phyloP scores from a whole-genome alignment of 768 basidiomycete species.

The Ramaria rubella region DNA sequence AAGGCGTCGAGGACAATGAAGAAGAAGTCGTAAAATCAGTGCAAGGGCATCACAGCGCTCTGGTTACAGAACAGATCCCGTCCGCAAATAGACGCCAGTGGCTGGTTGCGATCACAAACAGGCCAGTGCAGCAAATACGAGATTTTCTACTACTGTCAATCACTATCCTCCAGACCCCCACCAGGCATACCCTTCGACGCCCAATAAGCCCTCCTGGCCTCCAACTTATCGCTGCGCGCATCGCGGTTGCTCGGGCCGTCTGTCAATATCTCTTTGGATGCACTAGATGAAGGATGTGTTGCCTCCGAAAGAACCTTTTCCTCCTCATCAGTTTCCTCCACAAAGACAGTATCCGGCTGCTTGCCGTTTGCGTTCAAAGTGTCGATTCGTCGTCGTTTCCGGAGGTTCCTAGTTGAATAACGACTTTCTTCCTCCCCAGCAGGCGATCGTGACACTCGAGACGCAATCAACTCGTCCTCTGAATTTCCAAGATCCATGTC shows the following conservation, averaged over 20 bases:
- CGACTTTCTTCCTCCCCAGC: constrained; percentile 21
- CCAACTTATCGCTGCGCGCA: neutral
- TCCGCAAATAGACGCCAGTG: neutral
- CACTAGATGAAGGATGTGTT: neutral
- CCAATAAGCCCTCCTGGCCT: constrained; percentile 7
- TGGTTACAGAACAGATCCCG: neutral
- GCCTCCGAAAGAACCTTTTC: constrained; percentile 31
- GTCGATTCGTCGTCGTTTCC: constrained; percentile 2
- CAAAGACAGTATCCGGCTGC: constrained; percentile 6
- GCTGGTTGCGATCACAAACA: neutral
- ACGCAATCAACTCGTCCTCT: constrained; percentile 12
- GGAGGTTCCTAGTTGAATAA: constrained; percentile 6
- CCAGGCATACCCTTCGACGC: constrained; percentile 9
- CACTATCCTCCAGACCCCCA: neutral
- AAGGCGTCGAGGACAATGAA: neutral
- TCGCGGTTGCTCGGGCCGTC: neutral
- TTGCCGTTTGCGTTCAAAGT: neutral
- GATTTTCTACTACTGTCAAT: neutral
- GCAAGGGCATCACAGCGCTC: neutral
- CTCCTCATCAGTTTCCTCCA: constrained; percentile 31
- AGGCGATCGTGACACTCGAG: neutral
- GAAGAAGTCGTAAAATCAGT: neutral
- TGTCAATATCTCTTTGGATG: neutral
- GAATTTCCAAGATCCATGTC: constrained; percentile 27
- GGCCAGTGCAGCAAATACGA: neutral